These are phyloP conservation scores for Yamadazyma spencermartinsiae DNA, from an alignment of 1,139 yeast genomes.

Conservation along the genomic window DNA sequence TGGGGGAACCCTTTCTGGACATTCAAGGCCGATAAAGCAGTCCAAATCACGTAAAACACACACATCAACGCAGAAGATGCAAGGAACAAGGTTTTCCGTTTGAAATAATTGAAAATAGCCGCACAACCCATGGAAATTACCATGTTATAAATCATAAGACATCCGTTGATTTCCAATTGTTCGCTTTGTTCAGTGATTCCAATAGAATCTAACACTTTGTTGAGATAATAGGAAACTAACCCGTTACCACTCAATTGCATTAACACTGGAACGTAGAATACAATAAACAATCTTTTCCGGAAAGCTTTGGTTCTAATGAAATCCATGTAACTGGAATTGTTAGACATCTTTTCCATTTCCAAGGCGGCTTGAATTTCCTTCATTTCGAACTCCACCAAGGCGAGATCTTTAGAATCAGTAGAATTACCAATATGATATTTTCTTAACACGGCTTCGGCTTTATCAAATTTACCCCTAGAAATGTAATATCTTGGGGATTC, in stretches of 20 bases:
- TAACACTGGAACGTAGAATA: constrained; percentile 31
- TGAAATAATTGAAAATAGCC: constrained; percentile 28
- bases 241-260: constrained; percentile 55
- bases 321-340: constrained; percentile 31
- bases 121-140: constrained; percentile 33
- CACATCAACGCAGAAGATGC: constrained; percentile 36
- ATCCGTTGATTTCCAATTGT: constrained; percentile 52
- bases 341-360: constrained; percentile 28
- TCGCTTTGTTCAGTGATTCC: constrained; percentile 45
- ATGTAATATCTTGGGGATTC: constrained; percentile 50
- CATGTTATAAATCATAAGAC: constrained; percentile 41
- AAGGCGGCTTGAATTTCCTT: constrained; percentile 43
- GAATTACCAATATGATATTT: constrained; percentile 41
- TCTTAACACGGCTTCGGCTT: constrained; percentile 41
- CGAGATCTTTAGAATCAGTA: constrained; percentile 19
- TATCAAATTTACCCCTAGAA: constrained; percentile 33
- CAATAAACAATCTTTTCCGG: constrained; percentile 45
- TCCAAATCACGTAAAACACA: constrained; percentile 37
- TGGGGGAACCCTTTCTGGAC: constrained; percentile 29
- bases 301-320: constrained; percentile 35
- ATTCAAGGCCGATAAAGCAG: constrained; percentile 35
- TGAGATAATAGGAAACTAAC: constrained; percentile 50
- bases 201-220: constrained; percentile 46
- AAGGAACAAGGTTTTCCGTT: constrained; percentile 47
- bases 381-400: constrained; percentile 43